A percentile compares a stretch with the other conserved stretches of the same genome.
Conservation (phyloP, 2,329 filamentous ascomycete species). For the Teratosphaeria destructans region DNA sequence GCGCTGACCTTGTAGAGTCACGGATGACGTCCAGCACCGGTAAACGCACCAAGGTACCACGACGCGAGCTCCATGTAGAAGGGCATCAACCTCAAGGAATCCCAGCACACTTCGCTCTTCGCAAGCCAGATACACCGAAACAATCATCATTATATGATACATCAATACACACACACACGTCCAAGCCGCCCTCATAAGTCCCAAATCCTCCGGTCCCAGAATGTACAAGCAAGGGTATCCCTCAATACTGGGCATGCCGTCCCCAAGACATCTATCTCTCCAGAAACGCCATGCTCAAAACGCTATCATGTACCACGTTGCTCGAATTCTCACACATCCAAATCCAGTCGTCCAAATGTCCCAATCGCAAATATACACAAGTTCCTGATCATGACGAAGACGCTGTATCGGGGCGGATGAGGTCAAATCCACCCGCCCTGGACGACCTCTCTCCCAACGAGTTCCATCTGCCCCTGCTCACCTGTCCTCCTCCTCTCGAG, state of each 20-base stretch:
- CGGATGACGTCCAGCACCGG: too few species aligned
- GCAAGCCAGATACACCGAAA: too few species aligned
- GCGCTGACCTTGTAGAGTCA: too few species aligned
- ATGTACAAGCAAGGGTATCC: not conserved
- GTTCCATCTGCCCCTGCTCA: slow-evolving; percentile 54
- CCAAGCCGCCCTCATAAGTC: too few species aligned
- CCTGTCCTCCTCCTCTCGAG: slow-evolving; percentile 57
- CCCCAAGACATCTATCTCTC: not conserved
- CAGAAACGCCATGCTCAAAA: not conserved
- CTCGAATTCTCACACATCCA: not conserved
- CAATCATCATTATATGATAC: too few species aligned
- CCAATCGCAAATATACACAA: not conserved
- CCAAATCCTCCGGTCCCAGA: not conserved
- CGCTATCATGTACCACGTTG: not conserved
- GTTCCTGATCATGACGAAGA: not conserved
- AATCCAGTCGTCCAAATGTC: not conserved
- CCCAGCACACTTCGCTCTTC: too few species aligned
- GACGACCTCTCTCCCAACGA: slow-evolving; percentile 56
- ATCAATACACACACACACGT: too few species aligned
- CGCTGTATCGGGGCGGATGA: not conserved
- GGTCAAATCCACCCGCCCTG: slow-evolving; percentile 37
- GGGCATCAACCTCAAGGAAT: not conserved
- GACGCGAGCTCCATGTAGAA: too few species aligned
- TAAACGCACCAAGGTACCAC: too few species aligned
- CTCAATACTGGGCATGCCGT: not conserved